Percentiles rank a stretch among this genome's conserved stretches.
These are phyloP conservation scores for Gomphus bonarii DNA, from an alignment of 1,284 basidiomycete genomes.

Conservation along the genomic window DNA sequence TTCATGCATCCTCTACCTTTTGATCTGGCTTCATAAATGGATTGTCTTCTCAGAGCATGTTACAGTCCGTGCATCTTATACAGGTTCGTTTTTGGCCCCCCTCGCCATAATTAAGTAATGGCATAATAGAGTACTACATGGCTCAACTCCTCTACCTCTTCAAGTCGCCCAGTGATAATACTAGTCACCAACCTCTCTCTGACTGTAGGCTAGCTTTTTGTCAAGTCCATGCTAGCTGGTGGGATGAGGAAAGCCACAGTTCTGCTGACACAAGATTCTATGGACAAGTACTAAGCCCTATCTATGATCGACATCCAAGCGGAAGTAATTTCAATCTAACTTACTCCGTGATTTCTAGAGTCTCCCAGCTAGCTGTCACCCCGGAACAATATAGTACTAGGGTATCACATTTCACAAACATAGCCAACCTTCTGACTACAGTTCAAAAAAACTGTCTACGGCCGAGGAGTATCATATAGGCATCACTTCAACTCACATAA, in stretches of 20 bases:
- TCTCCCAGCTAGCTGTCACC: too few relatives aligned
- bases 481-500: too few relatives aligned
- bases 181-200: background rate
- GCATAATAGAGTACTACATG: background rate
- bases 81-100: background rate
- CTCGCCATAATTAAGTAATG: slow-evolving; percentile 3
- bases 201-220: slow-evolving; percentile 4
- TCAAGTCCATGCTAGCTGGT: slow-evolving; percentile 30
- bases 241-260: slow-evolving; percentile 17
- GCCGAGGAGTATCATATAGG: too few relatives aligned
- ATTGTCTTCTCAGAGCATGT: slow-evolving; percentile 19
- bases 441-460: too few relatives aligned
- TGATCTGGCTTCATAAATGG: slow-evolving; percentile 31
- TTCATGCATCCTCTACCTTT: slow-evolving; percentile 19
- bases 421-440: too few relatives aligned
- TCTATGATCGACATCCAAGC: background rate
- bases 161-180: slow-evolving; percentile 1
- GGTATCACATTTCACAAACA: too few relatives aligned
- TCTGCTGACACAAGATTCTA: slow-evolving; percentile 5
- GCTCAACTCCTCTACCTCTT: slow-evolving; percentile 26
- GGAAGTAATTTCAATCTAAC: too few relatives aligned
- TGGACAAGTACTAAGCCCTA: slow-evolving; percentile 1
- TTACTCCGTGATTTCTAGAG: too few relatives aligned
- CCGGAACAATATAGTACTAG: too few relatives aligned
- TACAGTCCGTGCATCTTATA: background rate